Percentiles rank a stretch among this genome's conserved stretches.
These are phyloP conservation scores for Fagus sylvatica DNA, from an alignment of 306 rosid species.

Conservation along the genomic window DNA sequence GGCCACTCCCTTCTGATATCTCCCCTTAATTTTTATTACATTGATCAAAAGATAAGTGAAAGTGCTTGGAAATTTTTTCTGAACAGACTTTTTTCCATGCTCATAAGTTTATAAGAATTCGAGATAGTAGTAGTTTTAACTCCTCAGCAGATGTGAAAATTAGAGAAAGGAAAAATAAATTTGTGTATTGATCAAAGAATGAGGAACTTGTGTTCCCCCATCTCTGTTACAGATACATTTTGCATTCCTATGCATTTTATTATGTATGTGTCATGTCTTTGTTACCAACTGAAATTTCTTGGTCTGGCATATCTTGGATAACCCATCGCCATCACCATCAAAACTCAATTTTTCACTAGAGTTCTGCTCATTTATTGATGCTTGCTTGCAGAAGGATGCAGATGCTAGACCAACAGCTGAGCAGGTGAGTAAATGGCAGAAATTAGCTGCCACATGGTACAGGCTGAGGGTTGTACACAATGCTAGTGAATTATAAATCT, in stretches of 20 bases:
- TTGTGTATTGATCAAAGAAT: slow-evolving; percentile 6
- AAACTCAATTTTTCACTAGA: slow-evolving; percentile 80
- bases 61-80: background rate
- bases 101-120: background rate
- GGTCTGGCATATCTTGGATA: slow-evolving; percentile 76
- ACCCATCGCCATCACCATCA: slow-evolving; percentile 92
- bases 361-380: slow-evolving; percentile 87
- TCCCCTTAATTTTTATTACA: no score
- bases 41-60: background rate
- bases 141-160: background rate
- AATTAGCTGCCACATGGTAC: slow-evolving; percentile 4
- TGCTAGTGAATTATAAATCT: background rate
- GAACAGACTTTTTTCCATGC: background rate
- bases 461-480: background rate
- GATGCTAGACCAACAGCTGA: slow-evolving; percentile 93
- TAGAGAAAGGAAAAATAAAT: background rate
- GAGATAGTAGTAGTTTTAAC: background rate
- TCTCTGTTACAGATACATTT: background rate
- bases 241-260: slow-evolving; percentile 1
- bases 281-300: slow-evolving; percentile 19
- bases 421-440: slow-evolving; percentile 52
- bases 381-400: slow-evolving; percentile 86
- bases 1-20: background rate
- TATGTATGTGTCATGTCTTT: background rate
- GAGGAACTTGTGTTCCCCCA: background rate